Evolutionary conservation across 2,329 filamentous ascomycete genomes (phyloP).

Genomic region (Diaporthe sp.): DNA sequence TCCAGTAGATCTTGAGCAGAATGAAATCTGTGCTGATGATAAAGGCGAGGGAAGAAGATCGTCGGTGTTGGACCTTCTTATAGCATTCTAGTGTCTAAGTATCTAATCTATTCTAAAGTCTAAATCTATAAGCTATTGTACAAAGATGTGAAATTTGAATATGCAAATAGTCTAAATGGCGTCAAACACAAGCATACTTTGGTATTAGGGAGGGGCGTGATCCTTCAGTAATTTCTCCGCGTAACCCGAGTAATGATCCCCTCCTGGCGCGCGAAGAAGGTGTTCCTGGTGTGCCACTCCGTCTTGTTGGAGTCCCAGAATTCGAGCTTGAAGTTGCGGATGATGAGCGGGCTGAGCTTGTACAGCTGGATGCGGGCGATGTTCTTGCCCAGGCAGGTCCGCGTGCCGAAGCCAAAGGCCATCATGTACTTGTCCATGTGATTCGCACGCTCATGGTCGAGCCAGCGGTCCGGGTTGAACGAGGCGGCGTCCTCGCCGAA

Average conservation of each 20-base stretch:
- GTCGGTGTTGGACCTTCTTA: not conserved
- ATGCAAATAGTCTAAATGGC: not conserved
- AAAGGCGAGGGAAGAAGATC: not conserved
- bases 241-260: slow-evolving; percentile 1
- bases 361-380: slow-evolving; percentile 25
- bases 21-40: not conserved
- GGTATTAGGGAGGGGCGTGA: not conserved
- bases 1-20: not conserved
- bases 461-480: slow-evolving; percentile 18
- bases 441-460: not conserved
- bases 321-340: slow-evolving; percentile 12
- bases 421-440: slow-evolving; percentile 15
- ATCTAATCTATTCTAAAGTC: not conserved
- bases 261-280: slow-evolving; percentile 15
- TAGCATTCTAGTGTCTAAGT: not conserved
- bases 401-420: slow-evolving; percentile 11
- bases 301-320: slow-evolving; percentile 6
- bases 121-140: not conserved
- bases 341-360: slow-evolving; percentile 24
- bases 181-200: not conserved
- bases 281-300: slow-evolving; percentile 13
- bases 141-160: not conserved
- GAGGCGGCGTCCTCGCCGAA: slow-evolving; percentile 6
- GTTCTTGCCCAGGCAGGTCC: slow-evolving; percentile 23
- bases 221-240: not conserved